Conservation (phyloP, 2,329 filamentous ascomycete genomes). For the Ascosphaera apis region DNA sequence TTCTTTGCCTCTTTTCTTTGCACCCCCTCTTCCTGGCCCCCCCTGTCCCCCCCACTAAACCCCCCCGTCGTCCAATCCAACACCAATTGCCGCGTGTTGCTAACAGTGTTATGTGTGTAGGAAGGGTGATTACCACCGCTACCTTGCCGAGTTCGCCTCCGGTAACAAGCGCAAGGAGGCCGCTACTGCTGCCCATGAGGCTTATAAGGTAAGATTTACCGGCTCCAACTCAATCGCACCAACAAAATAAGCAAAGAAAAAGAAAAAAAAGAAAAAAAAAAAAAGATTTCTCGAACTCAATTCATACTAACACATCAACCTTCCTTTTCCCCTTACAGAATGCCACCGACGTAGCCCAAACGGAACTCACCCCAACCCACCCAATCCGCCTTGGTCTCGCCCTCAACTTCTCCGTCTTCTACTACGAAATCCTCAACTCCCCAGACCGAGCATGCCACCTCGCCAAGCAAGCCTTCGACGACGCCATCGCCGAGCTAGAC, state of each 20-base stretch:
- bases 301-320: conserved; percentile 4
- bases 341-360: conserved; percentile 94
- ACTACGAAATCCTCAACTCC: conserved; percentile 98
- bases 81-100: conserved; percentile 2
- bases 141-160: conserved; percentile 78
- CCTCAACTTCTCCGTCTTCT: conserved; percentile 98
- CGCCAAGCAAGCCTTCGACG: conserved; percentile 97
- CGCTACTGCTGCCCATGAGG: conserved; percentile 71
- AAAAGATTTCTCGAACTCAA: neutral
- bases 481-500: conserved; percentile 96
- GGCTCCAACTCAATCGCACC: conserved; percentile 6
- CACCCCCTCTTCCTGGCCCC: neutral
- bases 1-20: neutral
- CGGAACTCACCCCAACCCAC: conserved; percentile 89
- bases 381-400: conserved; percentile 94
- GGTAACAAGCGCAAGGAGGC: conserved; percentile 81
- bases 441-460: conserved; percentile 94
- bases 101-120: conserved; percentile 22
- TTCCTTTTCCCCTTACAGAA: conserved; percentile 33
- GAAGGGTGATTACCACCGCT: conserved; percentile 96
- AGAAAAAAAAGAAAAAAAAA: too few species aligned
- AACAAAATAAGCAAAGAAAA: neutral
- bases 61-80: too few species aligned
- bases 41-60: neutral
- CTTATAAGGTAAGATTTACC: conserved; percentile 98